Percentiles rank a stretch among this genome's conserved stretches.
Evolutionary conservation across 106 monocot species (phyloP).

Genomic region (Acorus calamus): DNA sequence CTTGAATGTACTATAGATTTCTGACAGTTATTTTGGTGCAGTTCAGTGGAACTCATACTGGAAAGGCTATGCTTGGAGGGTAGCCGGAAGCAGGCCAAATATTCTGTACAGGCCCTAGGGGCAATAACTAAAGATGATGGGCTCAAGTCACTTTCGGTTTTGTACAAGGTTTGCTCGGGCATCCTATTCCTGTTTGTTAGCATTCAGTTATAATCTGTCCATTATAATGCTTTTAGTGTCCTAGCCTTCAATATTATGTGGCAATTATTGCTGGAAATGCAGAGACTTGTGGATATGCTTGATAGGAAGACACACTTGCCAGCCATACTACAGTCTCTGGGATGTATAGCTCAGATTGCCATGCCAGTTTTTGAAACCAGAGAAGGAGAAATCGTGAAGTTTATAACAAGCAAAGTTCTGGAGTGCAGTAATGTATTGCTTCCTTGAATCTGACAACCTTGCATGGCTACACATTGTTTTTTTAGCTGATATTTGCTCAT

Average conservation of each 20-base stretch:
- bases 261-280: constrained; percentile 12
- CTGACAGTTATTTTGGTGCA: constrained; percentile 21
- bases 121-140: constrained; percentile 97
- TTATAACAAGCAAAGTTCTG: constrained; percentile 68
- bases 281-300: constrained; percentile 92
- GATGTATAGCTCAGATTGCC: constrained; percentile 91
- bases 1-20: not conserved
- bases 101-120: constrained; percentile 85
- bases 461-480: not conserved
- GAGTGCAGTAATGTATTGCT: constrained; percentile 54
- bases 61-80: constrained; percentile 92
- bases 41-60: constrained; percentile 76
- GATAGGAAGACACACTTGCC: constrained; percentile 81
- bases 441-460: constrained; percentile 6
- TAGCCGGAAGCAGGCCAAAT: constrained; percentile 91
- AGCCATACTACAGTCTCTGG: constrained; percentile 85
- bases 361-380: constrained; percentile 99
- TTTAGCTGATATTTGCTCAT: not conserved
- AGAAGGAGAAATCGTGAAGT: constrained; percentile 76
- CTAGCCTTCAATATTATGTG: not conserved
- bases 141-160: constrained; percentile 91
- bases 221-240: not conserved
- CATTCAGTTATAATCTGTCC: not conserved
- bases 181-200: constrained; percentile 4
- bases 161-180: constrained; percentile 78